A percentile compares a stretch with the other conserved stretches of the same genome.
These are phyloP conservation scores for Lactarius vividus DNA, from an alignment of 768 basidiomycete genomes.

Conservation along the genomic window DNA sequence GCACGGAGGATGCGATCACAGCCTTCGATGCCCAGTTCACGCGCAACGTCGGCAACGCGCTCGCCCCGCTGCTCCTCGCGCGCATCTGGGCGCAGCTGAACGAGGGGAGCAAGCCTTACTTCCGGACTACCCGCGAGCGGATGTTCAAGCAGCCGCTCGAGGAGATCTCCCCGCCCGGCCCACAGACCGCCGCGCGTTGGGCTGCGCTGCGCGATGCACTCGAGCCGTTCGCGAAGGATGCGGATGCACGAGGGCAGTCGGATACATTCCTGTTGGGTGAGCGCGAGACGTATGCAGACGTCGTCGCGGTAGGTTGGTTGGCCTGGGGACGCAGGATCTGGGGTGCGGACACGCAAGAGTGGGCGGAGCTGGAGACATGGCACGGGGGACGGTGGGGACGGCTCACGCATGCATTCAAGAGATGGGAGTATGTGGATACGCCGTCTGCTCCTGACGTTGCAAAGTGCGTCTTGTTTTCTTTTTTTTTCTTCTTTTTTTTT, in stretches of 20 bases:
- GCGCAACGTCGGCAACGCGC: conserved; percentile 5
- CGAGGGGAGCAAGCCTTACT: conserved; percentile 39
- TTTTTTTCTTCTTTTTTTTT: background rate
- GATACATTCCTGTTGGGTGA: conserved; percentile 37
- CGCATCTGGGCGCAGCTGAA: conserved; percentile 32
- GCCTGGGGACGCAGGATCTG: conserved; percentile 35
- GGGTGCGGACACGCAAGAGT: conserved; percentile 42
- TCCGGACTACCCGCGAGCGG: conserved; percentile 37
- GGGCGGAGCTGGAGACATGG: conserved; percentile 41
- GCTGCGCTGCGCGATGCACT: conserved; percentile 37
- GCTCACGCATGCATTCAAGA: conserved; percentile 17
- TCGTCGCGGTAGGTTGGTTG: conserved; percentile 37
- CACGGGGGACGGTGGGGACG: conserved; percentile 37
- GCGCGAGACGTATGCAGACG: conserved; percentile 41
- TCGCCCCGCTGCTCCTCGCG: conserved; percentile 17
- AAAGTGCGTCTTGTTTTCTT: background rate
- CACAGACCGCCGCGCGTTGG: conserved; percentile 38
- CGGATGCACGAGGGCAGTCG: conserved; percentile 21
- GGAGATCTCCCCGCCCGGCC: conserved; percentile 36
- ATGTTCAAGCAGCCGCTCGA: conserved; percentile 39
- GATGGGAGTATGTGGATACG: conserved; percentile 19
- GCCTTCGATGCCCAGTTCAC: conserved; percentile 30
- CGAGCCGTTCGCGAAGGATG: conserved; percentile 27
- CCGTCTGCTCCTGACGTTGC: background rate
- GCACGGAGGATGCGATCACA: conserved; percentile 22